Base-by-base conservation (phyloP, 345 rosid species). In the Noccaea bulbosa region DNA sequence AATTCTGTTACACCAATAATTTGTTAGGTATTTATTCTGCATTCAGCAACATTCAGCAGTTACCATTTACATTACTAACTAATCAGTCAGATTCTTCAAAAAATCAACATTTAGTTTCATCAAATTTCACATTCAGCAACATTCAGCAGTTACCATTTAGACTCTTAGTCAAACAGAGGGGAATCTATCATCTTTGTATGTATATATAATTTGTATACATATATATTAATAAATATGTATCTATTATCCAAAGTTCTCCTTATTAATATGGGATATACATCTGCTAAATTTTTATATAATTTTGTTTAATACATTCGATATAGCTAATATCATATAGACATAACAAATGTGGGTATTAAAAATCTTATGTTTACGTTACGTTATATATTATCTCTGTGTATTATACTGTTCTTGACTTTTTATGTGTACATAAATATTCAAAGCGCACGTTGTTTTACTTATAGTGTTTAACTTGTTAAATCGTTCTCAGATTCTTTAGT, bases 401-500 rank as follows among this genome's bases (percentile, higher is more conserved):
- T 48, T 5, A 12, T 65, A 64, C 57, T 37, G 58, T 22, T 63
- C 30, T 27, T 27, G 30, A 34, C n/a, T 27, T 27, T 4, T 27
- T 14, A n/a, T n/a, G 17, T 45, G 46, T 44, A n/a, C 14, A 22
- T 12, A 14, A 44, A 62, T 73, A n/a, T 49, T 35, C 32, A 38
- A 73, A 14, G 39, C 0, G 32, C 71, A 57, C 51, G 27, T 50
- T 57, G 32, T 39, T 65, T 4, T 27, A 27, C 2, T 27, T 27
- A 4, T 12, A 41, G 30, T 73, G 44, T 65, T 48, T 30, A 15
- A 16, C 44, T 65, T 41, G 43, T 39, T 52, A 48, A 20, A 17
- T 48, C 17, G 53, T 57, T 66, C 3, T 65, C 47, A 43, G 12
- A 33, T 14, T 22, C 60, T 67, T 50, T 66, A 17, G 40, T 41